A percentile compares a stretch with the other conserved stretches of the same genome.
phyloP scores from a whole-genome alignment of 768 basidiomycete genomes.

The Pseudohyphozyma bogoriensis region DNA sequence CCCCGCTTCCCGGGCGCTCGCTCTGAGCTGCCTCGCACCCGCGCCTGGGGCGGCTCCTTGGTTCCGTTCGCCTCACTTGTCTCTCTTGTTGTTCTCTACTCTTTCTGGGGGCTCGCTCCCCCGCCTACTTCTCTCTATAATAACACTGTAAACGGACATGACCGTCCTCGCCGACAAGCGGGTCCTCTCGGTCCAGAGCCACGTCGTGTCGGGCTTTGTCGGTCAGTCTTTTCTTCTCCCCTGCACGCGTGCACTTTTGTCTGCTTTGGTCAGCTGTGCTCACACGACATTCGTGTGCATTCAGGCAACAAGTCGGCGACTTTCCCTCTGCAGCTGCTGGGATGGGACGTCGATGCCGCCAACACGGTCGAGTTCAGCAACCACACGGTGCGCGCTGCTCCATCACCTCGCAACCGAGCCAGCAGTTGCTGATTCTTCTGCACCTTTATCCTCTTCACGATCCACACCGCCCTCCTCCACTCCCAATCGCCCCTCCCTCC shows the following conservation, averaged over 20 bases:
- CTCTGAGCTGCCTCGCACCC: no score
- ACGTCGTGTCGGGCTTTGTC: slow-evolving; percentile 88
- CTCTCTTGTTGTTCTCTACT: no score
- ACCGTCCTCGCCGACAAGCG: slow-evolving; percentile 36
- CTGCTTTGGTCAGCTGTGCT: neutral
- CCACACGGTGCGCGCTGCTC: slow-evolving; percentile 59
- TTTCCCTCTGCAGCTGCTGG: slow-evolving; percentile 52
- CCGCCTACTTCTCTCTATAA: no score
- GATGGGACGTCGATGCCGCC: slow-evolving; percentile 88
- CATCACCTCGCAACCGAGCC: no score
- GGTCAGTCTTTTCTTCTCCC: slow-evolving; percentile 44
- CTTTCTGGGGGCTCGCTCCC: no score
- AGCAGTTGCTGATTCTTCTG: slow-evolving; percentile 4
- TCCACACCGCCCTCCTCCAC: neutral
- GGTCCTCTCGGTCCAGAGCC: slow-evolving; percentile 82
- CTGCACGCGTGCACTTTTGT: slow-evolving; percentile 50
- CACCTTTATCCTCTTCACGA: neutral
- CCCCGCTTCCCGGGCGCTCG: no score
- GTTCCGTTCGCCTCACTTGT: no score
- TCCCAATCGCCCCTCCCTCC: neutral
- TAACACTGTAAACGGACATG: no score
- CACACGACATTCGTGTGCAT: neutral
- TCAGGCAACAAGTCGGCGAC: slow-evolving; percentile 52
- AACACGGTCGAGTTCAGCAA: slow-evolving; percentile 76
- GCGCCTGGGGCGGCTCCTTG: no score